Evolutionary conservation across 2,329 filamentous ascomycete species (phyloP), one percentile per base, ranked within the genome.

Genomic region (Cryoendolithus antarcticus): DNA sequence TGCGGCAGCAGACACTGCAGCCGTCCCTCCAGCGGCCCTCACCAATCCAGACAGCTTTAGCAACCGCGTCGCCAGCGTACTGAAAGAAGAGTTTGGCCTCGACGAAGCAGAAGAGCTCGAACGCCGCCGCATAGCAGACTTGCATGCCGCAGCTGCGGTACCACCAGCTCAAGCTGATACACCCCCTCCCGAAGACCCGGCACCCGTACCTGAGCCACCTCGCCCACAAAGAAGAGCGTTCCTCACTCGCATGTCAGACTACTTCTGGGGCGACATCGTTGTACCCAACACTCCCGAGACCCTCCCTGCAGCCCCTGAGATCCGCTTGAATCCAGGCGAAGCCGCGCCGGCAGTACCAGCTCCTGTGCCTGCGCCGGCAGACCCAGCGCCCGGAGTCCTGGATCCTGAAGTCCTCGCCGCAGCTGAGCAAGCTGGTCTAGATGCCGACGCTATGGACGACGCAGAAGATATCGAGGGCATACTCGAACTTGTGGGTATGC

Each of bases 381-480:
- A 31, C 9, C 31, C 33, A 9, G 41, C 44, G 19, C 45, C 45
- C 19, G 49, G 11, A 12, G 48, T 49, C 12, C 66, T 65, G 32
- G 72, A 75, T 40, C 71, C 65, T 9, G 77, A 80, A 42, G 66
- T 75, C 13, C 76, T 76, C 38, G 80, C 73, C 34, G 80, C 72
- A 33, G 79, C 74, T n/a, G 72, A 71, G 12, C 75, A 74, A 35
- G 77, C 75, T 10, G 82, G 73, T 6, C 65, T 89, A 28, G 85
- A 94, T 51, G 75, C 77, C 33, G 75, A 79, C 39, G 81, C 79
- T 7, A 72, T 86, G 32, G 83, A 88, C 44, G 65, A 95, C 49
- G 83, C 83, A 7, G 91, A 98, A 61, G 91, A 98, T 55, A 77
- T 98, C n/a, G 91, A 98, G 57, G 91, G 91, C 0, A 84, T 98